Conservation (phyloP, 2,329 filamentous ascomycete species). For the Xylariaceae sp. region DNA sequence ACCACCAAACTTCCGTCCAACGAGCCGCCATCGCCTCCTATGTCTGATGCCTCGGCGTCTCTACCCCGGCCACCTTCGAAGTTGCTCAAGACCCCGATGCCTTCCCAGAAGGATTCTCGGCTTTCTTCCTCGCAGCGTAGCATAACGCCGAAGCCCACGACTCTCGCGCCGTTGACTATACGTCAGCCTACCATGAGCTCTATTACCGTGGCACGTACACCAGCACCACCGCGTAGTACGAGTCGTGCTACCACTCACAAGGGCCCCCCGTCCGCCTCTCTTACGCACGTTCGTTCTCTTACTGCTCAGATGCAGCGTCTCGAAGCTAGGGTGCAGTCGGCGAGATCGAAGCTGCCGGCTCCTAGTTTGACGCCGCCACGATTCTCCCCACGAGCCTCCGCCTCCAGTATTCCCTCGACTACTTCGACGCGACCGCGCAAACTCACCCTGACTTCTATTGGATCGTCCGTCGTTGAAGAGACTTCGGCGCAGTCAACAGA, state of each 20-base stretch:
- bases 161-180: slow-evolving; percentile 35
- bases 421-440: slow-evolving; percentile 65
- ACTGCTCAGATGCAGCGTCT: slow-evolving; percentile 97
- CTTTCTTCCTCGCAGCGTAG: slow-evolving; percentile 51
- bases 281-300: slow-evolving; percentile 87
- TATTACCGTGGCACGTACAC: slow-evolving; percentile 44
- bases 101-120: slow-evolving; percentile 42
- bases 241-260: slow-evolving; percentile 44
- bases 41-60: slow-evolving; percentile 75
- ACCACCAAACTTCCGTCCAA: slow-evolving; percentile 56
- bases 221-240: slow-evolving; percentile 44
- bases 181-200: slow-evolving; percentile 39
- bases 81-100: slow-evolving; percentile 35
- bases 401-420: slow-evolving; percentile 46
- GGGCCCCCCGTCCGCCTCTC: slow-evolving; percentile 59
- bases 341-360: slow-evolving; percentile 83
- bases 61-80: slow-evolving; percentile 47
- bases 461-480: slow-evolving; percentile 48
- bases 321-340: slow-evolving; percentile 87
- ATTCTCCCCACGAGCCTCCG: slow-evolving; percentile 62
- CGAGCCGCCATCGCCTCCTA: slow-evolving; percentile 88
- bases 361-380: slow-evolving; percentile 73
- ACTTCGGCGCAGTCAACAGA: slow-evolving; percentile 46
- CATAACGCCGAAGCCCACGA: slow-evolving; percentile 49
- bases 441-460: slow-evolving; percentile 54